phyloP scores from a whole-genome alignment of 805 yeast genomes.

The Yamadazyma insecticola region DNA sequence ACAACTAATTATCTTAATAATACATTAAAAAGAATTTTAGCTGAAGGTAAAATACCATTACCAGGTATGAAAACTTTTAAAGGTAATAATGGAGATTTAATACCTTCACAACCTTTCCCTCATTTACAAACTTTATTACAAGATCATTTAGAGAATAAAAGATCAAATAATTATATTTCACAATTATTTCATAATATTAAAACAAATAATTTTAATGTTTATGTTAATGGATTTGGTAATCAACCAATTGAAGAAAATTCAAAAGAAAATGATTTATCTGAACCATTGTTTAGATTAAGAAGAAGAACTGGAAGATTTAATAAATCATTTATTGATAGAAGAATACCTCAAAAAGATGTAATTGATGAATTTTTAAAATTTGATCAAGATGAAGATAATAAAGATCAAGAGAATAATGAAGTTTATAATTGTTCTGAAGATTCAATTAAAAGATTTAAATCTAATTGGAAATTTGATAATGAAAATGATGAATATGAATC shows the following conservation, averaged over 20 bases:
- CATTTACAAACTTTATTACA: conserved; percentile 39
- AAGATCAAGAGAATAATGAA: conserved; percentile 14
- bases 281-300: conserved; percentile 57
- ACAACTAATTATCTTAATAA: conserved; percentile 51
- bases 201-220: conserved; percentile 35
- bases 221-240: conserved; percentile 28
- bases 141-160: conserved; percentile 20
- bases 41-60: conserved; percentile 43
- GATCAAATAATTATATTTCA: conserved; percentile 30
- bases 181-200: conserved; percentile 37
- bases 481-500: conserved; percentile 43
- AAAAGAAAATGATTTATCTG: conserved; percentile 34
- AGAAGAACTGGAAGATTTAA: conserved; percentile 73
- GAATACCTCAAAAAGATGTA: conserved; percentile 25
- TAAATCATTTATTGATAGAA: conserved; percentile 70
- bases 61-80: conserved; percentile 43
- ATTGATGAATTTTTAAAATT: conserved; percentile 40
- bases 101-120: conserved; percentile 45
- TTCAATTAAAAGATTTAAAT: conserved; percentile 43
- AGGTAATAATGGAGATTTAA: conserved; percentile 47
- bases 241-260: conserved; percentile 12
- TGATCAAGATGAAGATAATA: conserved; percentile 18
- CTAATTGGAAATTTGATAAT: conserved; percentile 64
- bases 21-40: conserved; percentile 32
- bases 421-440: conserved; percentile 48